Percentiles rank a stretch among this genome's conserved stretches.
These are phyloP conservation scores for Hypsizygus marmoreus DNA, from an alignment of 768 basidiomycete genomes.

Conservation along the genomic window DNA sequence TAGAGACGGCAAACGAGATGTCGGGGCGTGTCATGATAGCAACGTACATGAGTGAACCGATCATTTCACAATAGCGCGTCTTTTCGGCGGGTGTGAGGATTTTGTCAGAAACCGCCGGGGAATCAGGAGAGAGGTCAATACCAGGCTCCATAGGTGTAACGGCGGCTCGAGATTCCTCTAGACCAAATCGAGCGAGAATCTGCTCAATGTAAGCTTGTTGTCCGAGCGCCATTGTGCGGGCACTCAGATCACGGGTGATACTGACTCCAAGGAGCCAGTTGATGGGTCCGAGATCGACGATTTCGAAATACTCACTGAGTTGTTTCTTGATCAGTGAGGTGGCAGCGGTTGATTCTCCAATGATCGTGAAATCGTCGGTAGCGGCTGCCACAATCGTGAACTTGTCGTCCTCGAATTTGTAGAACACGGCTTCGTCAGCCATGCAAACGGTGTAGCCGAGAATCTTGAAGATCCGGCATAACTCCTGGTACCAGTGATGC, in stretches of 20 bases:
- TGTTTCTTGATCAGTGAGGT: constrained; percentile 23
- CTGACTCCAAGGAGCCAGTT: constrained; percentile 30
- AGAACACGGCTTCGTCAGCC: constrained; percentile 10
- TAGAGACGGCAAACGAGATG: too few relatives aligned
- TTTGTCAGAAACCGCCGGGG: not conserved
- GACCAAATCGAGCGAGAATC: constrained; percentile 18
- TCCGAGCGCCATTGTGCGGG: constrained; percentile 20
- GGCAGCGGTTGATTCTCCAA: constrained; percentile 13
- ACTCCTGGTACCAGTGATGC: constrained; percentile 30
- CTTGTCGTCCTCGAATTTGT: constrained; percentile 23
- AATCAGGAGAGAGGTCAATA: too few relatives aligned
- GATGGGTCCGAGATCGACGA: constrained; percentile 28
- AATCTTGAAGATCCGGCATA: constrained; percentile 7
- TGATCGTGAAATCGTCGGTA: constrained; percentile 17
- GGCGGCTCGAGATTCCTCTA: constrained; percentile 2
- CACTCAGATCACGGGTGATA: constrained; percentile 23
- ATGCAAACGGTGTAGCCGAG: constrained; percentile 12
- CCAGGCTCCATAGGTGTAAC: too few relatives aligned
- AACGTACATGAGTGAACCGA: constrained; percentile 33
- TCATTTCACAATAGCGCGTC: constrained; percentile 22
- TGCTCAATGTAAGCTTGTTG: constrained; percentile 28
- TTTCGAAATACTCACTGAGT: constrained; percentile 26
- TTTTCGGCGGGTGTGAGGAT: not conserved
- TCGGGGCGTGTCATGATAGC: constrained; percentile 22
- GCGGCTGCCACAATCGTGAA: constrained; percentile 22